Evolutionary conservation across 139 green algal genomes (phyloP).

Genomic region (Asterochloris erici): DNA sequence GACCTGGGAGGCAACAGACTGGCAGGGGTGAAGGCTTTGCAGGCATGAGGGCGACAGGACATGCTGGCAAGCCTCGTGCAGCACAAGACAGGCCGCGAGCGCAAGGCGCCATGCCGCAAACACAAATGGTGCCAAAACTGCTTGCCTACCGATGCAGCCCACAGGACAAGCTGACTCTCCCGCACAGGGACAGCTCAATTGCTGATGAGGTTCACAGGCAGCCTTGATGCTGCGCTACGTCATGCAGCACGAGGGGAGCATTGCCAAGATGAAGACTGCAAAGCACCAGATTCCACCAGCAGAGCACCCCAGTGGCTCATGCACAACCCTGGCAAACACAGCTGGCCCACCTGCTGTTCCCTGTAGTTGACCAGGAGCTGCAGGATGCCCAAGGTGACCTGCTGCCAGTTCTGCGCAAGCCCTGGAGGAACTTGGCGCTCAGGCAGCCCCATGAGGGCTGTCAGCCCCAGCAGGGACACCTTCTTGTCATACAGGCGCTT

Average conservation of each 20-base stretch:
- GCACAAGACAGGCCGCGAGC: not conserved
- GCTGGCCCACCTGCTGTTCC: slow-evolving; percentile 31
- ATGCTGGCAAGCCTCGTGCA: not conserved
- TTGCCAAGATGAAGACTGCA: not conserved
- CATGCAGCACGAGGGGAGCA: not conserved
- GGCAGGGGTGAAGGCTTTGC: no score
- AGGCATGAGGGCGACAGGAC: no score
- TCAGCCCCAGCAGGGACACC: slow-evolving; percentile 66
- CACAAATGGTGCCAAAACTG: no score
- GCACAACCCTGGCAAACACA: not conserved
- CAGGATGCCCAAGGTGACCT: slow-evolving; percentile 34
- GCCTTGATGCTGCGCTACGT: not conserved
- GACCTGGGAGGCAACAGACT: no score
- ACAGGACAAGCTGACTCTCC: not conserved
- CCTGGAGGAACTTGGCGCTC: slow-evolving; percentile 52
- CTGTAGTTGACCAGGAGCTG: slow-evolving; percentile 43
- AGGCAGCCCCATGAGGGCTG: slow-evolving; percentile 51
- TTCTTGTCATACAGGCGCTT: slow-evolving; percentile 73
- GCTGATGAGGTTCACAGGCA: not conserved
- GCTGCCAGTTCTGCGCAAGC: slow-evolving; percentile 45
- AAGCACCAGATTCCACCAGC: not conserved
- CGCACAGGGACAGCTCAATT: not conserved
- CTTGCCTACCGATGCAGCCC: not conserved
- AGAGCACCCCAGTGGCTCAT: not conserved
- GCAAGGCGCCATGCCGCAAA: not conserved